phyloP scores from a whole-genome alignment of 805 yeast genomes.

The Candida glaebosa region DNA sequence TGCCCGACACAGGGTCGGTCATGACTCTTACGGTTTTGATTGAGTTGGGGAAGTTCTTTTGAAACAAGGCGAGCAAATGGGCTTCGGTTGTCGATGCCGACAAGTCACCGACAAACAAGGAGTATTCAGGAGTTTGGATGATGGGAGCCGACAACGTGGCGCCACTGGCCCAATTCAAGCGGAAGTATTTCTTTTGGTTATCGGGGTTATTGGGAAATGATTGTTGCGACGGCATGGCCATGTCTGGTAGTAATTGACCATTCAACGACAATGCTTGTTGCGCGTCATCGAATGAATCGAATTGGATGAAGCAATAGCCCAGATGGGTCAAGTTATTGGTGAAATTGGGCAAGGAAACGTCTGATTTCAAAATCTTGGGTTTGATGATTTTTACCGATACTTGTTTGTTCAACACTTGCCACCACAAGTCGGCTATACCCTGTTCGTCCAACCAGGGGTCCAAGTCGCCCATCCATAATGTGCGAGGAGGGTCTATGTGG shows the following conservation, averaged over 20 bases:
- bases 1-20: conserved; percentile 80
- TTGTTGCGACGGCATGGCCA: conserved; percentile 43
- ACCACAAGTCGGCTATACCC: conserved; percentile 49
- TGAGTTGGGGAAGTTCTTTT: conserved; percentile 55
- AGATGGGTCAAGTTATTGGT: conserved; percentile 30
- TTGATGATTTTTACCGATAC: conserved; percentile 69
- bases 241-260: conserved; percentile 61
- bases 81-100: conserved; percentile 80
- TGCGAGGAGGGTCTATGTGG: conserved; percentile 51
- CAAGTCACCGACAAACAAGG: conserved; percentile 79
- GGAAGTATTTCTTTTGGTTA: conserved; percentile 56
- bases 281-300: conserved; percentile 65
- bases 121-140: conserved; percentile 70
- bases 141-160: conserved; percentile 72
- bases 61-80: conserved; percentile 68
- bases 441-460: conserved; percentile 77
- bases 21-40: conserved; percentile 79
- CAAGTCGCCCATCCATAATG: conserved; percentile 86
- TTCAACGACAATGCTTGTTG: conserved; percentile 64
- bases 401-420: conserved; percentile 52
- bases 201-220: conserved; percentile 39
- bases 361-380: conserved; percentile 28
- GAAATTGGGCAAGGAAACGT: conserved; percentile 9
- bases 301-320: conserved; percentile 80
- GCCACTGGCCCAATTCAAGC: conserved; percentile 83